Evolutionary conservation across 2,329 filamentous ascomycete genomes (phyloP).

Genomic region (Alternaria alternata): DNA sequence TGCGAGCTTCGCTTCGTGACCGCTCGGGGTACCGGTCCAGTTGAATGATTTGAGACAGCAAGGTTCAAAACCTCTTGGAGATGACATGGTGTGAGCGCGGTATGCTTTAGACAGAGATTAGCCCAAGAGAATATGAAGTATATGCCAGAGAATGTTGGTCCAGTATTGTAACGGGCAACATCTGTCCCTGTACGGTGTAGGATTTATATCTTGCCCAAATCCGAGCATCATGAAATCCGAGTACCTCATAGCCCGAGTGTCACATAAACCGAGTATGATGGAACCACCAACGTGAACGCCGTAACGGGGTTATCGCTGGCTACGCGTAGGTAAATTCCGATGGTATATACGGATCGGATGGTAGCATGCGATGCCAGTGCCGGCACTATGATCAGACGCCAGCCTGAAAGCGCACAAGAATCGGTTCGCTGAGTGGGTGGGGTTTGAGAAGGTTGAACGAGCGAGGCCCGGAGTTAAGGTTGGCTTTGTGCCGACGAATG

Average conservation of each 20-base stretch:
- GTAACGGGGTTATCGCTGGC: background rate
- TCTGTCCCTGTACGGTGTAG: too few species aligned
- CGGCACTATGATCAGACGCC: background rate
- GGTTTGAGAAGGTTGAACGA: background rate
- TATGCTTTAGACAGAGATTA: background rate
- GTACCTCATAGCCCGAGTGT: background rate
- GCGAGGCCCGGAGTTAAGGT: background rate
- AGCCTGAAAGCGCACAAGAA: background rate
- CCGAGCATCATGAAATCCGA: background rate
- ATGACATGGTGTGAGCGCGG: background rate
- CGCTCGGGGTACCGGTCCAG: constrained; percentile 48
- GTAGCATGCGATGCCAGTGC: background rate
- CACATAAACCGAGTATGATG: background rate
- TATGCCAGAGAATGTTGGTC: background rate
- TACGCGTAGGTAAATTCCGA: background rate
- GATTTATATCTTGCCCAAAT: background rate
- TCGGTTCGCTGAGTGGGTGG: background rate
- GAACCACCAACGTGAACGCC: background rate
- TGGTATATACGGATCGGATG: background rate
- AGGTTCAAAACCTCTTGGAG: constrained; percentile 11
- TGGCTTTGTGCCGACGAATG: background rate
- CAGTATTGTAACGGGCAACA: too few species aligned
- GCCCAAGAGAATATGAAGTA: background rate
- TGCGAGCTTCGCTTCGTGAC: constrained; percentile 42
- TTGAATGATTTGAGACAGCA: constrained; percentile 44